Base-by-base conservation (phyloP, 257 asterid genomes). In the Galeopsis tetrahit region DNA sequence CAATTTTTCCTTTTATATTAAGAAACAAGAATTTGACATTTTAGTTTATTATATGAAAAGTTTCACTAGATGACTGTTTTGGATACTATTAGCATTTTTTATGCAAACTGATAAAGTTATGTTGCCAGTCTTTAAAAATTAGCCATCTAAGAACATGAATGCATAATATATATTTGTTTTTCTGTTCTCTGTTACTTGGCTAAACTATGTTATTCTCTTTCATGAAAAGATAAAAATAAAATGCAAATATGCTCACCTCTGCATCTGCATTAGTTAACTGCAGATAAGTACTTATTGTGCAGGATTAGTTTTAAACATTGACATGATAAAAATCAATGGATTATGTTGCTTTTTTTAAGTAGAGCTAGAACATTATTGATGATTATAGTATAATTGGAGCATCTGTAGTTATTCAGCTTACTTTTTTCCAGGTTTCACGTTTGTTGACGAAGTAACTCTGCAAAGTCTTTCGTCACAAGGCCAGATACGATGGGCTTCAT, bases 381-480 rank as follows among this genome's bases (percentile, higher is more conserved):
- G 44, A 39, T 39, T 42, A 52, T 55, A 39, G 36, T 44, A n/a
- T 35, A 46, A 35, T 56, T 34, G n/a, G 52, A 13, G 67, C 44
- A 32, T 34, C 68, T 69, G 66, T 14, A 61, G 39, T 63, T 48
- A 56, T 43, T 63, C 51, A 71, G 73, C 69, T 66, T 79, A 32
- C 64, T 64, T 74, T 68, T 59, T 58, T 59, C 52, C 82, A 91
- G 97, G 89, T 91, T 51, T 87, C 96, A 46, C 89, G 90, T 64
- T 51, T 69, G 85, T 91, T 74, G 97, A 91, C 74, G 96, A 86
- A 80, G 71, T 66, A 70, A 91, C 95, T 78, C 59, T 86, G 69
- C 81, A 68, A 77, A 80, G 85, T 64, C 90, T 91, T 73, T 78
- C 90, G 28, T 79, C 91, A 31, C 96, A 91, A 80, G 96, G 86